Base-by-base conservation (phyloP, 345 rosid species). In the Odontarrhena argentea region DNA sequence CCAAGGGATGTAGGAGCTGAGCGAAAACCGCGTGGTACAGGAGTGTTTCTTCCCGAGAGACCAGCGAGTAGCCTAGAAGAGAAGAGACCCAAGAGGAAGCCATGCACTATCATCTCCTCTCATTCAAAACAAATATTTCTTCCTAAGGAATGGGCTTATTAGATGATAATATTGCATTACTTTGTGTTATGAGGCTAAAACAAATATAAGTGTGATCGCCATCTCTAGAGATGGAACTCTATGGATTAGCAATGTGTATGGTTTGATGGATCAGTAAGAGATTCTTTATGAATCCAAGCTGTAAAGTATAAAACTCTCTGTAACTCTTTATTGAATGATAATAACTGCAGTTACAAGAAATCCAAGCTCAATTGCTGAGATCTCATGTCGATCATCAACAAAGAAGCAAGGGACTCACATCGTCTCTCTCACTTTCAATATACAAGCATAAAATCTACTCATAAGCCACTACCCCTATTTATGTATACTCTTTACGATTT, bases 91-190 rank as follows among this genome's bases (percentile, higher is more conserved):
- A 50, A 48, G 65, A 63, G 50, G 47, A 65, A 65, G 67, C 46
- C 55, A 58, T 13, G 57, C 42, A 47, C 71, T 6, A 44, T 50
- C 10, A 51, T 8, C 48, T 65, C 70, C 18, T 72, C 76, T 57
- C 55, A 43, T 50, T 50, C 66, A 8, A 73, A 35, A 73, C 61
- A 73, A 51, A 35, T 73, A 15, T 73, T 73, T 58, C 76, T 73
- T 65, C 71, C 71, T 2, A 73, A 73, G 56, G 76, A 73, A 58
- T 73, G 76, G 76, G 43, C 37, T 51, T 73, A 73, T 59, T 73
- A 73, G 55, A 47, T 58, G 65, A 26, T 51, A 51, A 25, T 43
- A 4, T 35, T 42, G 6, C 52, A 56, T 32, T 49, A 25, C 14
- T 9, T 56, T 55, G 53, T 55, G 65, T 45, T 36, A 43, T 42